Evolutionary conservation across 169 alveolate genomes (phyloP).

Genomic region (Sarcocystis neurona): DNA sequence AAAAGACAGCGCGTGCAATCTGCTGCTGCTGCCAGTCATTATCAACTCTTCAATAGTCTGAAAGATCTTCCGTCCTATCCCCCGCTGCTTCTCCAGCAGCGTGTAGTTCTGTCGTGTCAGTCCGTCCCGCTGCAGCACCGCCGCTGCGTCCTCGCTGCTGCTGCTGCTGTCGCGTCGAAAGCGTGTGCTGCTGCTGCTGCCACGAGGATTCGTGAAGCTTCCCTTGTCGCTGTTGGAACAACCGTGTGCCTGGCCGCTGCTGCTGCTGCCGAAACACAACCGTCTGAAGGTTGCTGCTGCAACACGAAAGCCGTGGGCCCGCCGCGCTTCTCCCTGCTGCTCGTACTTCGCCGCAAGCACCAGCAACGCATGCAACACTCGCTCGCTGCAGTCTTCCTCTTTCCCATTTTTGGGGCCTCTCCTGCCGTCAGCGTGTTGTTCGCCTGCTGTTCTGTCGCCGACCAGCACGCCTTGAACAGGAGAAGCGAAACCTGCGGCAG

Average conservation of each 20-base stretch:
- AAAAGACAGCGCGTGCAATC: slow-evolving; percentile 3
- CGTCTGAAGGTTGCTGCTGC: slow-evolving; percentile 6
- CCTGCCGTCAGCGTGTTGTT: too few relatives aligned
- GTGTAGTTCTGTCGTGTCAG: slow-evolving; percentile 16
- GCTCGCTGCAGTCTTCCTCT: neutral
- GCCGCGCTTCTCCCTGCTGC: slow-evolving; percentile 41
- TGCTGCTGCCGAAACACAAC: too few relatives aligned
- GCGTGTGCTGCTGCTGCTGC: too few relatives aligned
- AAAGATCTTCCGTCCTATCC: slow-evolving; percentile 18
- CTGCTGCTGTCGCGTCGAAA: too few relatives aligned
- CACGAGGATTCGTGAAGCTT: too few relatives aligned
- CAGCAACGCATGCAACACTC: neutral
- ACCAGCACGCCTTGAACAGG: too few relatives aligned
- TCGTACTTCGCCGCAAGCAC: slow-evolving; percentile 17
- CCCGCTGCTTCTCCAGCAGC: slow-evolving; percentile 18
- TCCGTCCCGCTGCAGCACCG: slow-evolving; percentile 1
- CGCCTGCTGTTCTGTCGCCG: too few relatives aligned
- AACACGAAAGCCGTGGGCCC: slow-evolving; percentile 23
- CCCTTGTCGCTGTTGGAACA: too few relatives aligned
- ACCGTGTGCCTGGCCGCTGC: too few relatives aligned
- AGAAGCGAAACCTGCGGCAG: too few relatives aligned
- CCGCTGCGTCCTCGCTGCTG: too few relatives aligned
- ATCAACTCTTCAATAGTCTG: slow-evolving; percentile 34
- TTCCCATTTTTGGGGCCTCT: neutral
- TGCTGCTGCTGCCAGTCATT: neutral